phyloP scores from a whole-genome alignment of 1,284 basidiomycete species.

The Ustilago curta region DNA sequence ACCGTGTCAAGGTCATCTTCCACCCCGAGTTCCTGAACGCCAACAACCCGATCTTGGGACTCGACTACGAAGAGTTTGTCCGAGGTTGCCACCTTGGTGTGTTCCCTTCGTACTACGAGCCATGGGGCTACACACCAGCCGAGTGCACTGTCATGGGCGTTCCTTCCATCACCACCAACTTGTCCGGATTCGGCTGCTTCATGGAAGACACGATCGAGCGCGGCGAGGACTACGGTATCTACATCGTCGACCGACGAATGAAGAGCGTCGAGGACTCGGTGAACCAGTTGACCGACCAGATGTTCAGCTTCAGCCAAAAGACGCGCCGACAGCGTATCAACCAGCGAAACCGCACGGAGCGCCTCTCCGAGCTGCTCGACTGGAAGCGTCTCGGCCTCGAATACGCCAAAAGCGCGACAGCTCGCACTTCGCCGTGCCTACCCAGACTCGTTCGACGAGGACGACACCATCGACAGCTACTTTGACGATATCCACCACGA shows the following conservation, averaged over 20 bases:
- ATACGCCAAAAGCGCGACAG: slow-evolving; percentile 95
- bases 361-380: slow-evolving; percentile 81
- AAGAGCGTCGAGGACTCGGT: slow-evolving; percentile 93
- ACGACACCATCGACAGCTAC: slow-evolving; percentile 75
- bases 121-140: slow-evolving; percentile 82
- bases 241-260: slow-evolving; percentile 92
- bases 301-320: slow-evolving; percentile 79
- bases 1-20: slow-evolving; percentile 96
- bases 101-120: slow-evolving; percentile 94
- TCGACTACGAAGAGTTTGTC: slow-evolving; percentile 99
- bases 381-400: slow-evolving; percentile 99
- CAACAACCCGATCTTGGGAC: slow-evolving; percentile 94
- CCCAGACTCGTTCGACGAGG: slow-evolving; percentile 84
- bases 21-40: slow-evolving; percentile 98
- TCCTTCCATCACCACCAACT: slow-evolving; percentile 94
- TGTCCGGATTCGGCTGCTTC: slow-evolving; percentile 97
- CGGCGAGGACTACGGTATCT: slow-evolving; percentile 74
- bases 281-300: slow-evolving; percentile 73
- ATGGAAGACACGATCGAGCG: slow-evolving; percentile 98
- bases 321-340: slow-evolving; percentile 97
- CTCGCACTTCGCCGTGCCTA: slow-evolving; percentile 92
- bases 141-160: slow-evolving; percentile 88
- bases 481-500: slow-evolving; percentile 73
- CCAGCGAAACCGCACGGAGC: slow-evolving; percentile 95
- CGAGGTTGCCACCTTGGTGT: slow-evolving; percentile 97